These are phyloP conservation scores for Pleurozium schreberi DNA, from an alignment of 225 moss, liverwort and hornwort species.

Conservation along the genomic window DNA sequence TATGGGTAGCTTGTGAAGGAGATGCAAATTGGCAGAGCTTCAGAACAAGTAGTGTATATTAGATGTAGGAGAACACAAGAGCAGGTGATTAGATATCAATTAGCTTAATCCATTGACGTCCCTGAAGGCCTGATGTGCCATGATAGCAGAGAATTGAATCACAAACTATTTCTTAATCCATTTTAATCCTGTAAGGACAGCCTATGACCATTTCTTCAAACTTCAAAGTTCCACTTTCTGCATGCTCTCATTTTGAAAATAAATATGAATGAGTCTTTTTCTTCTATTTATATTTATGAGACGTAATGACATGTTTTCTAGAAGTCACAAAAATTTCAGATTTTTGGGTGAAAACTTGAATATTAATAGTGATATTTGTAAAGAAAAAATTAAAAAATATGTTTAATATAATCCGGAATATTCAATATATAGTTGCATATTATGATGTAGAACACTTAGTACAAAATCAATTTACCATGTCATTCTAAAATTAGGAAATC, in stretches of 20 bases:
- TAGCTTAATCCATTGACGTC: not conserved
- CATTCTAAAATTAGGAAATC: no score
- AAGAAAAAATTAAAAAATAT: not conserved
- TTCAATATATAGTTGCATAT: not conserved
- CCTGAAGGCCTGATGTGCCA: not conserved
- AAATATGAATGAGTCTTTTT: no score
- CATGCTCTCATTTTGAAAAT: not conserved
- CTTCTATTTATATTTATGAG: not conserved
- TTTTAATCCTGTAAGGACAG: not conserved
- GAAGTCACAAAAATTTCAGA: not conserved
- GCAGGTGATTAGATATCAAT: not conserved
- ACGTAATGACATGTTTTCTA: no score
- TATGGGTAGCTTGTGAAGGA: not conserved
- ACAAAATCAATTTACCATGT: not conserved
- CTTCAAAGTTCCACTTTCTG: not conserved
- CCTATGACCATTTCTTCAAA: not conserved
- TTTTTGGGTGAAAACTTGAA: not conserved
- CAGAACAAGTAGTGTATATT: not conserved
- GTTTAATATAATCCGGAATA: no score
- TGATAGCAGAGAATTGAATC: not conserved
- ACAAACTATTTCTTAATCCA: not conserved
- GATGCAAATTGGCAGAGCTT: not conserved
- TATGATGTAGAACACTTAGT: not conserved
- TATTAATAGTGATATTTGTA: no score
- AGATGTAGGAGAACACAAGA: not conserved